Evolutionary conservation across 345 rosid species (phyloP).

Genomic region (Barbarea vulgaris): DNA sequence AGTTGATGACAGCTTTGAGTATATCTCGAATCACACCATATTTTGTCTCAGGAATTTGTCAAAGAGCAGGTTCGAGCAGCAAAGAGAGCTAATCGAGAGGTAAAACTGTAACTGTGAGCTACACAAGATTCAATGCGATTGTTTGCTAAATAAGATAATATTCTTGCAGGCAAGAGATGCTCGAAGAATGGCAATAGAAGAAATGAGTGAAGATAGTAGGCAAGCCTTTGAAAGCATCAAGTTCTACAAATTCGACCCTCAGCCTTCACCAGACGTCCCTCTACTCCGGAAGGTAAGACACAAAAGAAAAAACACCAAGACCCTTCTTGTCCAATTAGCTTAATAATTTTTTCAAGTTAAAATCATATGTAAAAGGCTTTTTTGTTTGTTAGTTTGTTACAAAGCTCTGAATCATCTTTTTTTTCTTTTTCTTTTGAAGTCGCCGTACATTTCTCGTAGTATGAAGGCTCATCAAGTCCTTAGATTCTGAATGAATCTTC

Average conservation of each 20-base stretch:
- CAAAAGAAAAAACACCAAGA: too few relatives aligned
- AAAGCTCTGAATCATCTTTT: too few relatives aligned
- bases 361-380: too few relatives aligned
- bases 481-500: too few relatives aligned
- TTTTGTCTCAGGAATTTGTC: conserved; percentile 63
- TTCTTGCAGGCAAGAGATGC: conserved; percentile 74
- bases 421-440: too few relatives aligned
- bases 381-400: too few relatives aligned
- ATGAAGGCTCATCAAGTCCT: too few relatives aligned
- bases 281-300: conserved; percentile 50
- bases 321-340: too few relatives aligned
- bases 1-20: background rate
- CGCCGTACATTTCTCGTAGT: too few relatives aligned
- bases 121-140: background rate
- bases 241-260: conserved; percentile 73
- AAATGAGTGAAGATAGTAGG: conserved; percentile 74
- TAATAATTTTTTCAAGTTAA: too few relatives aligned
- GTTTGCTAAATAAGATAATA: background rate
- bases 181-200: conserved; percentile 68
- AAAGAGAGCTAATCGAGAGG: conserved; percentile 65
- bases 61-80: too few relatives aligned
- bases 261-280: conserved; percentile 59
- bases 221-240: conserved; percentile 54
- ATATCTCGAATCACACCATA: background rate
- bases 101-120: background rate